Evolutionary conservation across 345 rosid species (phyloP).

Genomic region (Anastatica hierochuntica): DNA sequence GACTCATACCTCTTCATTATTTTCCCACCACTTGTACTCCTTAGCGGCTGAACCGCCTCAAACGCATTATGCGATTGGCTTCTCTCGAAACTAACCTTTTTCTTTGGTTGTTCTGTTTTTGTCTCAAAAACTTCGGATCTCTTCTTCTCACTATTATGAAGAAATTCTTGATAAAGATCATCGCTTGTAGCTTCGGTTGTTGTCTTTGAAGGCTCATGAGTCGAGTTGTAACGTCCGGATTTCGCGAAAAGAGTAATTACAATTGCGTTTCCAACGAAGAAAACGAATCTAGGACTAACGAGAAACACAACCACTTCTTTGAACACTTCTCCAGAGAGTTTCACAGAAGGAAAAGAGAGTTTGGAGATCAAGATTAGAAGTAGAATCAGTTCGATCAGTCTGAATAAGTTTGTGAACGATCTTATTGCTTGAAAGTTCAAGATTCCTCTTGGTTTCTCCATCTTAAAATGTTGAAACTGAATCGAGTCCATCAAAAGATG

Average conservation of each 20-base stretch:
- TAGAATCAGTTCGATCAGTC: slow-evolving; percentile 47
- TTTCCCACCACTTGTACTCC: slow-evolving; percentile 6
- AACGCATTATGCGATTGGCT: slow-evolving; percentile 45
- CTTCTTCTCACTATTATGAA: slow-evolving; percentile 35
- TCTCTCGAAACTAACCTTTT: slow-evolving; percentile 31
- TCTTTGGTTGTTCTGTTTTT: slow-evolving; percentile 12
- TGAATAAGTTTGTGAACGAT: slow-evolving; percentile 43
- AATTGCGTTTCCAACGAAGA: slow-evolving; percentile 68
- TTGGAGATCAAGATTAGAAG: slow-evolving; percentile 49
- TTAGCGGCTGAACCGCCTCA: slow-evolving; percentile 16
- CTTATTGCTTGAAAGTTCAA: slow-evolving; percentile 32
- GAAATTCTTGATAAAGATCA: slow-evolving; percentile 39
- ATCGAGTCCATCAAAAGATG: slow-evolving; percentile 47
- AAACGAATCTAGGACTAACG: slow-evolving; percentile 61
- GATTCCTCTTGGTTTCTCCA: slow-evolving; percentile 44
- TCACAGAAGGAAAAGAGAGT: slow-evolving; percentile 44
- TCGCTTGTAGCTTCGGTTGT: slow-evolving; percentile 17
- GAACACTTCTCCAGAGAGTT: slow-evolving; percentile 49
- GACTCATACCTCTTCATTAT: slow-evolving; percentile 39
- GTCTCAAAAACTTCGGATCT: slow-evolving; percentile 9
- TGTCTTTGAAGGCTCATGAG: slow-evolving; percentile 25
- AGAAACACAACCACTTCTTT: slow-evolving; percentile 38
- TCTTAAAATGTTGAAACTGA: slow-evolving; percentile 34
- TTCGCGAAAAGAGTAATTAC: slow-evolving; percentile 59
- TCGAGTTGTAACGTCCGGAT: slow-evolving; percentile 45